These are phyloP conservation scores for Picochlorum sp. DNA, from an alignment of 139 green algal species.

Conservation along the genomic window DNA sequence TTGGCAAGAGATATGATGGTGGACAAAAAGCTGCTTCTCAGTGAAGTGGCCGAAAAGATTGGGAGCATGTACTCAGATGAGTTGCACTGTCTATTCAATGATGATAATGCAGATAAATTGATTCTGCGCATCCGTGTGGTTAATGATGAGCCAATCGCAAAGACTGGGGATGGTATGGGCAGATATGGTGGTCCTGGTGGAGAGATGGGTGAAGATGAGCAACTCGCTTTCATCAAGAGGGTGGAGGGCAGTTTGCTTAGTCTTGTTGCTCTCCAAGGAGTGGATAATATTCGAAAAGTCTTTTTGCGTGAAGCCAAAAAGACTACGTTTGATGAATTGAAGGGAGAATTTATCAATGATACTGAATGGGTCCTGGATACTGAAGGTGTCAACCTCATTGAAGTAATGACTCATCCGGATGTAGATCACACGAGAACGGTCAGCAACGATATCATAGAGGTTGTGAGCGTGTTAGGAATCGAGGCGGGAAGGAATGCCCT, in stretches of 20 bases:
- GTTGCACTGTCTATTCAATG: slow-evolving; percentile 86
- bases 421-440: slow-evolving; percentile 84
- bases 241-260: slow-evolving; percentile 68
- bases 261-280: slow-evolving; percentile 55
- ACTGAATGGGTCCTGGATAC: slow-evolving; percentile 97
- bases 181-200: slow-evolving; percentile 6
- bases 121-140: slow-evolving; percentile 73
- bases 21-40: slow-evolving; percentile 88
- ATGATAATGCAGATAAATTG: slow-evolving; percentile 93
- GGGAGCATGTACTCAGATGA: slow-evolving; percentile 81
- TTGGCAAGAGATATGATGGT: slow-evolving; percentile 49
- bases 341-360: slow-evolving; percentile 45
- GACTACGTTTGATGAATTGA: slow-evolving; percentile 30
- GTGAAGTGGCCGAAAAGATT: slow-evolving; percentile 67
- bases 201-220: slow-evolving; percentile 41
- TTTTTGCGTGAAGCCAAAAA: slow-evolving; percentile 82
- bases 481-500: slow-evolving; percentile 84
- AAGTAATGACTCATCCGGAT: slow-evolving; percentile 80
- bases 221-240: slow-evolving; percentile 71
- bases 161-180: background rate
- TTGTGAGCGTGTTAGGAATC: slow-evolving; percentile 92
- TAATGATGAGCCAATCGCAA: slow-evolving; percentile 4
- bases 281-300: slow-evolving; percentile 85
- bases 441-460: slow-evolving; percentile 88
- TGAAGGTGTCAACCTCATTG: slow-evolving; percentile 88